phyloP scores from a whole-genome alignment of 2,329 filamentous ascomycete genomes.

The Penicillium sclerotigenum region DNA sequence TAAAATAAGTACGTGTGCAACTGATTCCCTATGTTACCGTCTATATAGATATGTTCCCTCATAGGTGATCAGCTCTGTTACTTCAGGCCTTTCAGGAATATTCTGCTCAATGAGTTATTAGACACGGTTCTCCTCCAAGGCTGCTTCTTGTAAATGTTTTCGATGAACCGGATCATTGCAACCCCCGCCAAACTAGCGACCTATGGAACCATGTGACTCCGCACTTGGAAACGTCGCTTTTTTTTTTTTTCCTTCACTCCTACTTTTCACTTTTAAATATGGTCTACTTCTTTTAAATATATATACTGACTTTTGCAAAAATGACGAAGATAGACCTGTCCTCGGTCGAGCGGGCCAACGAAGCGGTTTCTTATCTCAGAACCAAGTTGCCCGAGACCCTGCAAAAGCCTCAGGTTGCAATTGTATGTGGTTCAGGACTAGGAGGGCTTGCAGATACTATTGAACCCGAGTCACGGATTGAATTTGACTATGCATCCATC shows the following conservation, averaged over 20 bases:
- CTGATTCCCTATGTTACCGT: not conserved
- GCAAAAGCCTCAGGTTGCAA: constrained; percentile 57
- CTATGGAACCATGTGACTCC: constrained; percentile 11
- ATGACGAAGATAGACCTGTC: constrained; percentile 19
- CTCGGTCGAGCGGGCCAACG: constrained; percentile 35
- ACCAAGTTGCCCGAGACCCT: constrained; percentile 49
- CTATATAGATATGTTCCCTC: not conserved
- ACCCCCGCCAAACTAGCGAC: constrained; percentile 5
- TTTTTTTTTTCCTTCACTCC: not conserved
- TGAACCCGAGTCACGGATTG: constrained; percentile 48
- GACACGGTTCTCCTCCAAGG: no score
- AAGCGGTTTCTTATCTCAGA: constrained; percentile 52
- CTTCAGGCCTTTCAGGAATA: not conserved
- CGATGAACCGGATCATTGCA: not conserved
- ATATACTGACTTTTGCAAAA: not conserved
- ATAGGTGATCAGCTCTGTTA: not conserved
- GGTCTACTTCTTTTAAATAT: not conserved
- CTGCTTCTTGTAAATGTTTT: not conserved
- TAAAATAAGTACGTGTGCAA: not conserved
- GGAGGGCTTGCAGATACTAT: constrained; percentile 60
- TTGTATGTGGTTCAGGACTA: constrained; percentile 64
- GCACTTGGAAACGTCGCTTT: constrained; percentile 2
- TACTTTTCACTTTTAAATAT: not conserved
- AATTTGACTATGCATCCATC: constrained; percentile 58
- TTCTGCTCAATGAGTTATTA: not conserved